phyloP scores from a whole-genome alignment of 495 filamentous ascomycete species.

The Trichoderma gamsii region DNA sequence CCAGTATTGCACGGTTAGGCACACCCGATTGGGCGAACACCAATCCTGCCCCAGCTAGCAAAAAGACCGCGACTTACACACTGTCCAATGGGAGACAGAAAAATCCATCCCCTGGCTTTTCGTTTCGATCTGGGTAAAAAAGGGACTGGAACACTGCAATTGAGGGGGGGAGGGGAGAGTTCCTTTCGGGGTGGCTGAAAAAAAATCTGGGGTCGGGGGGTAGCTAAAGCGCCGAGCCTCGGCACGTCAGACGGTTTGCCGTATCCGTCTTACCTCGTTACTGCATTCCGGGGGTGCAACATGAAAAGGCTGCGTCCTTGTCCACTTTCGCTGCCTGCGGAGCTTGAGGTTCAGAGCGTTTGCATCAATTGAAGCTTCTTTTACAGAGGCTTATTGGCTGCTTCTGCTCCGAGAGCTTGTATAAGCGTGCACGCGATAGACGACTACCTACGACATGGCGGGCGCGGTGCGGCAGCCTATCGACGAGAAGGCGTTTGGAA shows the following conservation, averaged over 20 bases:
- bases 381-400: too few relatives aligned
- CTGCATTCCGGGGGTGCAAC: background rate
- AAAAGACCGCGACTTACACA: background rate
- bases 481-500: conserved; percentile 67
- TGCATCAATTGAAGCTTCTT: too few relatives aligned
- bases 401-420: too few relatives aligned
- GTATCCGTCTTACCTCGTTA: background rate
- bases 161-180: background rate
- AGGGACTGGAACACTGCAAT: background rate
- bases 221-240: conserved; percentile 9
- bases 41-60: background rate
- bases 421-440: too few relatives aligned
- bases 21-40: background rate
- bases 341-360: too few relatives aligned
- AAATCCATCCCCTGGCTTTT: background rate
- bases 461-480: conserved; percentile 84
- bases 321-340: background rate
- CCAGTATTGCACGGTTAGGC: background rate
- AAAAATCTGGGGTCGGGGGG: conserved; percentile 6
- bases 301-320: background rate
- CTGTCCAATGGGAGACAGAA: conserved; percentile 1
- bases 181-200: background rate
- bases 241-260: conserved; percentile 2
- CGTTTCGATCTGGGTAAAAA: background rate
- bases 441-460: conserved; percentile 55